Evolutionary conservation across 164 flowering plant species (phyloP).

Genomic region (Vitis rotundifolia): DNA sequence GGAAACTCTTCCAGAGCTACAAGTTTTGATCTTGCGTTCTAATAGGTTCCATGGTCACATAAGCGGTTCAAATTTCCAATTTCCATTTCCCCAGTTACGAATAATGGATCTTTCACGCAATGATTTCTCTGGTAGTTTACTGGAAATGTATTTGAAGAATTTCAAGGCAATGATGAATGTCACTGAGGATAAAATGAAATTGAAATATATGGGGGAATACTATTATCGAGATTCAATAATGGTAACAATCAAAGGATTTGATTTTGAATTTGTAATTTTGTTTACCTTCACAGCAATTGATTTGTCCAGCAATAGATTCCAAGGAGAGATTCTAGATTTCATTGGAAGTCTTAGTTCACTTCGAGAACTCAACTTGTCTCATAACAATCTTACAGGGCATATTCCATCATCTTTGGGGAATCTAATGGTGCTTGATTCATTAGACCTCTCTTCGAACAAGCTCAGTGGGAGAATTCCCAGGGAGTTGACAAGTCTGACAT

Average conservation of each 20-base stretch:
- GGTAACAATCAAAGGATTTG: constrained; percentile 1
- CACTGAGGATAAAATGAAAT: background rate
- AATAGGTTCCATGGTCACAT: background rate
- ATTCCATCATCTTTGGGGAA: constrained; percentile 14
- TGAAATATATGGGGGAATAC: background rate
- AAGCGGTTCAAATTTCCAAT: no score
- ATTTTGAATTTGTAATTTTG: background rate
- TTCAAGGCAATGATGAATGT: background rate
- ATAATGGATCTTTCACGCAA: constrained; percentile 11
- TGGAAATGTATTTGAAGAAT: background rate
- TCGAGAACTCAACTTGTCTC: background rate
- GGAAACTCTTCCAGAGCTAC: constrained; percentile 1
- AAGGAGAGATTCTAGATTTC: constrained; percentile 11
- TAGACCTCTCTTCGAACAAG: no score
- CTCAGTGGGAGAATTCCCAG: no score
- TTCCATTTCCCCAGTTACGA: background rate
- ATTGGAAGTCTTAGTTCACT: constrained; percentile 12
- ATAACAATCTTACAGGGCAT: background rate
- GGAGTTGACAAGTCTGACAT: no score
- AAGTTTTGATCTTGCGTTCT: constrained; percentile 1
- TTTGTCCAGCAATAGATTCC: constrained; percentile 16
- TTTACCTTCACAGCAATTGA: constrained; percentile 5
- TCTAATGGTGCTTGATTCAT: constrained; percentile 8
- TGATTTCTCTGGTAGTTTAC: constrained; percentile 7
- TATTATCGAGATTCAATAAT: background rate